Conservation (phyloP, 768 basidiomycete genomes). For the Lyophyllum decastes region DNA sequence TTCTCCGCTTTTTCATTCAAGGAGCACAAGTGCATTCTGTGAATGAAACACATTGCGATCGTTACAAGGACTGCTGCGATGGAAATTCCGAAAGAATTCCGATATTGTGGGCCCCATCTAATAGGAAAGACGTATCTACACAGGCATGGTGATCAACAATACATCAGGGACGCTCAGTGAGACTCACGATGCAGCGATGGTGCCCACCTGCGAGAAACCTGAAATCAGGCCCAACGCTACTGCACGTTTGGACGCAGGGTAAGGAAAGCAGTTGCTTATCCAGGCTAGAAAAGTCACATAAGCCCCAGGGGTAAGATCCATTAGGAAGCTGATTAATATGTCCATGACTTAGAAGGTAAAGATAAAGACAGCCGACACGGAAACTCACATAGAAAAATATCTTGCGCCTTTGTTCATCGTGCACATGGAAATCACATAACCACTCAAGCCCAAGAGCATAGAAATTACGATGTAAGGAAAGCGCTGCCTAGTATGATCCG, state of each 20-base stretch:
- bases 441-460: constrained; percentile 40
- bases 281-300: neutral
- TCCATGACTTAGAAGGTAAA: too few relatives aligned
- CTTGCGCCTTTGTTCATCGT: neutral
- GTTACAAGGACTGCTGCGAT: neutral
- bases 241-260: constrained; percentile 66
- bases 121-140: neutral
- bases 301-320: neutral
- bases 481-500: constrained; percentile 61
- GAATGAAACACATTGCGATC: neutral
- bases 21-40: neutral
- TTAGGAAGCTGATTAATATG: neutral
- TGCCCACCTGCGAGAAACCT: constrained; percentile 53
- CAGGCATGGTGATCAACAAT: neutral
- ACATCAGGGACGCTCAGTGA: neutral
- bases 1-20: neutral
- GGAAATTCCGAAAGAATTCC: neutral
- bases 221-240: constrained; percentile 67
- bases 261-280: constrained; percentile 40
- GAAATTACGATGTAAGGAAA: constrained; percentile 55
- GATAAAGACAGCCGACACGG: neutral
- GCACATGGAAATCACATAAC: neutral
- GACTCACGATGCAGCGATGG: constrained; percentile 62
- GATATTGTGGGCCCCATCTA: neutral
- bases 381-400: neutral